Base-by-base conservation (phyloP, 1,139 yeast species). In the Schwanniomyces etchellsii region DNA sequence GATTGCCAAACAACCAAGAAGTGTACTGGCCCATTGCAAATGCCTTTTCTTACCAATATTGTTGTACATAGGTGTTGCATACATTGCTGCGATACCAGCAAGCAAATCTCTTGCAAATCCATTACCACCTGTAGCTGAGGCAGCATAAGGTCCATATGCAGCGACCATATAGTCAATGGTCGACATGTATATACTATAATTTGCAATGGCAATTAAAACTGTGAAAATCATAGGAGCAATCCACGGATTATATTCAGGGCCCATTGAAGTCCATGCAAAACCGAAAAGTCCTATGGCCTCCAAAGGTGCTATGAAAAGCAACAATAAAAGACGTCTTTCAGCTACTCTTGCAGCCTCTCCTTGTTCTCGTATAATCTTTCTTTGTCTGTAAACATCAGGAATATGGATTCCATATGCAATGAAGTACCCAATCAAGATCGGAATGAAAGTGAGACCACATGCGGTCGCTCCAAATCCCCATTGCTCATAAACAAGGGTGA, bases 61-160 rank as follows among this genome's bases (percentile, higher is more conserved):
- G 20, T 35, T 40, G 42, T 55, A 58, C 49, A 46, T 43, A 13
- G 65, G 64, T 5, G 55, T 52, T 11, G 62, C 48, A 36, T 50
- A 56, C 55, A 57, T 54, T 16, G 64, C 52, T 2, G 58, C 45
- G 27, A 58, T 39, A 38, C 65, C 65, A 2, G 63, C 63, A 30
- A 58, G 42, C 28, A 57, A 50, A 35, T 59, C 65, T 36, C 64
- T 43, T 11, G 65, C 57, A 36, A 57, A 57, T 10, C 62, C 65
- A 35, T 59, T 59, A 26, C 65, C 65, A n/a, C 64, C 64, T 4
- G 65, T 59, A 5, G 64, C 64, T n/a, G 64, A 57, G 3, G 64
- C 60, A 24, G 62, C 50, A 38, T 57, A 57, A 14, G 56, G 57
- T 4, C 62, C 61, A 33, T 58, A 58, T 12, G 60, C 56, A 3